Evolutionary conservation across 2,329 filamentous ascomycete genomes (phyloP), one percentile per base, ranked within the genome.

Genomic region (Dothistroma septosporum): DNA sequence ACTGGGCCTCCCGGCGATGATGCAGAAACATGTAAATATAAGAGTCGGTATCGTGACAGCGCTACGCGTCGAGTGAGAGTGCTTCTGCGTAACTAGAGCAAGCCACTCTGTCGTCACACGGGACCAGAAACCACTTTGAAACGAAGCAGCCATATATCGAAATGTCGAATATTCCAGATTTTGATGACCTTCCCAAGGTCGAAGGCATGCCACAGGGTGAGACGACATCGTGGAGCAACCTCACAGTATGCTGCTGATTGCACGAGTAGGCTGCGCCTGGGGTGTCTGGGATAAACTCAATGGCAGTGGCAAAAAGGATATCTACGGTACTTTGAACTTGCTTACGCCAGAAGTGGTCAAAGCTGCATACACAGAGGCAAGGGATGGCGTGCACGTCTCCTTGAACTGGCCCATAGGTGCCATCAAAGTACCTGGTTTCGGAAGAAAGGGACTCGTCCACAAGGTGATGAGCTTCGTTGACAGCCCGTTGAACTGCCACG

Each of bases 271-370:
- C 61, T 70, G 68, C 56, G 70, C 60, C 33, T 82, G 79, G 79
- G 77, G 79, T 4, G 55, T 80, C 4, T 77, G 76, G 58, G 79
- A 79, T 56, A 75, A 77, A 48, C 6, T 28, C 6, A 28, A 28
- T 28, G 24, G 6, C 24, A 53, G 53, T 54, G 78, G 76, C 37
- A 68, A 75, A 47, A 76, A 77, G 49, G 78, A 81, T 64, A 61
- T 76, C 10, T 72, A 74, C 46, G 79, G 79, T 1, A 77, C 74
- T 0, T 66, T 81, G 31, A 82, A 82, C 62, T 71, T 78, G 4
- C 70, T 81, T 21, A 80, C 78, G 0, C 73, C 75, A 0, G 75
- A 77, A 4, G 74, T 78, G 1, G 74, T 81, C 24, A 70, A 74
- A 53, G 70, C 69, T 21, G 79, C 78, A 5, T 74, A 75, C 31